Evolutionary conservation across 225 moss, liverwort and hornwort species (phyloP).

Genomic region (Physcomitrium patens): DNA sequence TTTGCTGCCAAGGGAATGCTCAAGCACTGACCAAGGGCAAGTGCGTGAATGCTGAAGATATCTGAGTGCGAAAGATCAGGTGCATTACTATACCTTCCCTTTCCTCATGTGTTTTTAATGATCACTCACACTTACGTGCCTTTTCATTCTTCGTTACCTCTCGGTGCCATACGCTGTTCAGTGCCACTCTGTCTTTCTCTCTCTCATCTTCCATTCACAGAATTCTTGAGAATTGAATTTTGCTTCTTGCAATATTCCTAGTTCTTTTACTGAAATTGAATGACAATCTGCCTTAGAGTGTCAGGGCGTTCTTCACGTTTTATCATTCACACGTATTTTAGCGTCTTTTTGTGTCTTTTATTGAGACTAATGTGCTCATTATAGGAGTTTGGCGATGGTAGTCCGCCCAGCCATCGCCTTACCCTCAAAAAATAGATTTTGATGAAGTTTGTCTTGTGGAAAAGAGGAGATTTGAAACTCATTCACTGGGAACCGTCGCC

Average conservation of each 20-base stretch:
- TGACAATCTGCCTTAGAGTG: background rate
- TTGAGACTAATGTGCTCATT: background rate
- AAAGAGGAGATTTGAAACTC: slow-evolving; percentile 43
- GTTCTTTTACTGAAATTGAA: background rate
- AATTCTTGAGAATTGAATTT: background rate
- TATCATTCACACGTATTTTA: background rate
- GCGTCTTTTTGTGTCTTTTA: background rate
- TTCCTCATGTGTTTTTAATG: slow-evolving; percentile 3
- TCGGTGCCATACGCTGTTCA: slow-evolving; percentile 1
- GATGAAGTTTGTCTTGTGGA: background rate
- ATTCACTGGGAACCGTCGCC: slow-evolving; percentile 29
- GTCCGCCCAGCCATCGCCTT: background rate
- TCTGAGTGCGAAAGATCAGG: slow-evolving; percentile 44
- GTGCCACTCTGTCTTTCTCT: background rate
- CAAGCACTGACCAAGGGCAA: background rate
- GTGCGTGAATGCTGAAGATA: slow-evolving; percentile 12
- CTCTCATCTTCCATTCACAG: background rate
- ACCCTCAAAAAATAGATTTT: background rate
- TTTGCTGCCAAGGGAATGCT: background rate
- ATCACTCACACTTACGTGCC: slow-evolving; percentile 28
- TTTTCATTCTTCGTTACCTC: slow-evolving; percentile 44
- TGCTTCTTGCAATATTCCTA: background rate
- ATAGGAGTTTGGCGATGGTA: background rate
- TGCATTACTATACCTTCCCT: slow-evolving; percentile 26
- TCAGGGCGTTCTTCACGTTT: background rate